Evolutionary conservation across 1,139 yeast species (phyloP), one percentile per base, ranked within the genome.

Genomic region (Geotrichum restrictum): DNA sequence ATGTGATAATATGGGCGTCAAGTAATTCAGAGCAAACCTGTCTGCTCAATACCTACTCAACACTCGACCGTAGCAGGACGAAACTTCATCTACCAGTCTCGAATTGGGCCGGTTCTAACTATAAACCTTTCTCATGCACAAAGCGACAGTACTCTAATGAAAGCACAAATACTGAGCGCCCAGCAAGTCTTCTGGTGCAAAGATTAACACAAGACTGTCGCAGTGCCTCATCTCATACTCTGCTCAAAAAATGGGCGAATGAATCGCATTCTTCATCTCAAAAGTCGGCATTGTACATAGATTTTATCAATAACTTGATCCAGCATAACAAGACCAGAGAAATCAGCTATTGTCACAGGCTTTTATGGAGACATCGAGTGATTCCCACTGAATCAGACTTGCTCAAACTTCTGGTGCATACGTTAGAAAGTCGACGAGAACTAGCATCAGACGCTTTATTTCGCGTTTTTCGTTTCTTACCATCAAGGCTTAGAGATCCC

Each of bases 131-230:
- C 8, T 5, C 29, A 24, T 5, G 8, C 7, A 24, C 29, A 5
- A 24, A 24, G 8, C 5, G 29, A 24, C 29, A 24, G 7, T 24
- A 24, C 29, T 24, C 29, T 5, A 24, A 5, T 24, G 29, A 8
- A 5, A 24, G 8, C 29, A 8, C 29, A 5, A 24, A 8, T 8
- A 5, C 29, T 5, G 7, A 24, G 5, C 5, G 29, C 11, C 22
- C 7, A 16, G 16, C 34, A 22, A 34, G 41, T 33, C 24, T 22
- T 21, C 40, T 45, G 22, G 41, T 34, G 13, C 24, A 45, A 22
- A 45, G 24, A 11, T 18, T 45, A 11, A 6, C 41, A 1, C 40
- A 45, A 24, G 48, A 45, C n/a, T 29, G 33, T 34, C 32, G 21
- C 11, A 45, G 14, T 24, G 10, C 21, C 2, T 2, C 11, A 13